These are phyloP conservation scores for Elsinoe batatas DNA, from an alignment of 2,329 filamentous ascomycete species.

Conservation along the genomic window DNA sequence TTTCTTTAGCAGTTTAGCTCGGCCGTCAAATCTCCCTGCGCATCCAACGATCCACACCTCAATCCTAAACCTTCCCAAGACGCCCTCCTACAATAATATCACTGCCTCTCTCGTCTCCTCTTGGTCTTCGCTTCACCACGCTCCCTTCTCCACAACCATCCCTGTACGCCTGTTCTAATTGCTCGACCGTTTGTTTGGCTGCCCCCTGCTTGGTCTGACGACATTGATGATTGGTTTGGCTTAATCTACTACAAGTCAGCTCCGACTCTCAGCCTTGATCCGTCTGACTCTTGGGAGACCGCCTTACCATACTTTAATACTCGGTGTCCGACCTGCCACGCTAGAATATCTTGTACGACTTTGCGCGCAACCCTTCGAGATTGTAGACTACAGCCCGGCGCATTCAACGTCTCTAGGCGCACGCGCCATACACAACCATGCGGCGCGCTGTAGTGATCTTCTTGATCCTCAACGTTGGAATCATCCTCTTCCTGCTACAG, in stretches of 20 bases:
- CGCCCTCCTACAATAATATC: constrained; percentile 1
- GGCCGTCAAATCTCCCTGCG: background rate
- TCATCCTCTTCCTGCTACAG: constrained; percentile 56
- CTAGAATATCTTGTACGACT: background rate
- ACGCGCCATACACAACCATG: constrained; percentile 33
- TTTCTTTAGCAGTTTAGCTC: background rate
- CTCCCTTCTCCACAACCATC: background rate
- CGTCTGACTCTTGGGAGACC: background rate
- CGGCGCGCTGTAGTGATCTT: constrained; percentile 52
- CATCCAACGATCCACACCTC: background rate
- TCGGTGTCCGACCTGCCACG: constrained; percentile 3
- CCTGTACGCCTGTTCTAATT: constrained; percentile 3
- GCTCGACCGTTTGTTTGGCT: background rate
- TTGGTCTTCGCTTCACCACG: constrained; percentile 2
- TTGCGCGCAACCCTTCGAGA: background rate
- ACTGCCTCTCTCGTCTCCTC: background rate
- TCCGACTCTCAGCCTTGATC: constrained; percentile 4
- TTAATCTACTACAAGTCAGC: constrained; percentile 2
- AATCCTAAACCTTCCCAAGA: background rate
- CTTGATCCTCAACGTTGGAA: constrained; percentile 52
- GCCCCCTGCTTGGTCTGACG: constrained; percentile 1
- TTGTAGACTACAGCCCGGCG: background rate
- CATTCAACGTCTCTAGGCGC: constrained; percentile 6
- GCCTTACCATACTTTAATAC: background rate
- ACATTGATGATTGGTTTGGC: background rate